Evolutionary conservation across 345 rosid species (phyloP), one percentile per base, ranked within the genome.

Genomic region (Raphanus raphanistrum): DNA sequence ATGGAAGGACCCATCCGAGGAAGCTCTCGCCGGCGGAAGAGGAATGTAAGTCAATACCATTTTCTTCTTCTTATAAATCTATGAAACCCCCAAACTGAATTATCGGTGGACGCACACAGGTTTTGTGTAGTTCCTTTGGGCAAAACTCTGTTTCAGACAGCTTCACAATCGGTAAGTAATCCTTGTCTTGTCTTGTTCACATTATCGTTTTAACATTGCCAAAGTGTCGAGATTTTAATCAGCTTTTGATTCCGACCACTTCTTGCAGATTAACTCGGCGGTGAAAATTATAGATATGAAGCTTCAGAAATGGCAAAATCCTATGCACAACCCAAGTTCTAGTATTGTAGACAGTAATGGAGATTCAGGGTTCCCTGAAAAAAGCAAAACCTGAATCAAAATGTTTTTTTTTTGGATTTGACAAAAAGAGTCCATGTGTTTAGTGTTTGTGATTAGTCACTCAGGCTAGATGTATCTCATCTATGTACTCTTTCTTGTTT

Each of bases 1-100:
- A 48, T 88, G 92, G 96, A 90, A 79, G 70, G 84, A 90, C 68
- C 96, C 92, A 29, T 84, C 90, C 4, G 88, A 88, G 31, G 96
- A 85, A 86, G 91, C 91, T 82, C 81, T 88, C 6, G 84, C 89
- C 27, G 96, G 91, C 43, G 96, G 96, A 66, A 80, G 92, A 31
- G 92, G 92, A 82, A 90, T 90, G 96, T 90, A 61, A 75, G 84
- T 67, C 15, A n/a, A n/a, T 4, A 12, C 3, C 4, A 0, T 0
- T 68, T 28, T 29, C 0, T 29, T 13, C 3, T 8, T 21, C 4
- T 28, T 28, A 0, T 0, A 69, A n/a, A 32, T 8, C 3, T 16
- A 2, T 35, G 17, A 38, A 38, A 38, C 45, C 45, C 4, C 3
- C 12, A 31, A 61, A 52, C 62, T 79, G 31, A 70, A 13, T 6